Conservation (phyloP, 495 filamentous ascomycete genomes). For the Hamigera avellanea region DNA sequence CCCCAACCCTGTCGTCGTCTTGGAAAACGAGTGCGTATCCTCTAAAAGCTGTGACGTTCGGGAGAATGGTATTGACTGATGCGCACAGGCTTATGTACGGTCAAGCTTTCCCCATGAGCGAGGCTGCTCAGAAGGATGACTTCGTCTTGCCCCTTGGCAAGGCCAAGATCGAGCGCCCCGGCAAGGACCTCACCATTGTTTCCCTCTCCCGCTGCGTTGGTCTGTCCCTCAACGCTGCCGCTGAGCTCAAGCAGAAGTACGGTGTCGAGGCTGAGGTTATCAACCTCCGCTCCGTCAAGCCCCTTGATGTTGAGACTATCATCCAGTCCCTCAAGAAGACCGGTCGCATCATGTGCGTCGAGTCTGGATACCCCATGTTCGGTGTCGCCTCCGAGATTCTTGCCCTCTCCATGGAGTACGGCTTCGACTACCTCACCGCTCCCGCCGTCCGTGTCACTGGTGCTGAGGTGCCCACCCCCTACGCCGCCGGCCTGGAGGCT, state of each 20-base stretch:
- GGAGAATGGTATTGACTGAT: background rate
- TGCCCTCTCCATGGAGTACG: conserved; percentile 92
- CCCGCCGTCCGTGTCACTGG: conserved; percentile 89
- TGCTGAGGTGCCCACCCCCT: conserved; percentile 92
- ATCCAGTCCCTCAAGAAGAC: conserved; percentile 98
- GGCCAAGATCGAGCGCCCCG: conserved; percentile 93
- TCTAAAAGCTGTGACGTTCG: background rate
- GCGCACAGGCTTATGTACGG: conserved; percentile 70
- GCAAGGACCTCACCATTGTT: conserved; percentile 93
- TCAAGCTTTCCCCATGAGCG: conserved; percentile 87
- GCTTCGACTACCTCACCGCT: conserved; percentile 91
- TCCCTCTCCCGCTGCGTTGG: conserved; percentile 91
- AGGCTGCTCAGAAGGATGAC: conserved; percentile 86
- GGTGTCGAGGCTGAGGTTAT: conserved; percentile 93
- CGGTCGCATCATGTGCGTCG: conserved; percentile 77
- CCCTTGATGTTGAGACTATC: conserved; percentile 88
- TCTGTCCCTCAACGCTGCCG: conserved; percentile 78
- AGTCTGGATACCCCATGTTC: conserved; percentile 92
- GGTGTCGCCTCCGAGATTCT: conserved; percentile 88
- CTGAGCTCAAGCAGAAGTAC: conserved; percentile 86
- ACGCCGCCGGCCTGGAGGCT: conserved; percentile 76
- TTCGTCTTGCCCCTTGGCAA: conserved; percentile 96
- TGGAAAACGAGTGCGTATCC: conserved; percentile 78
- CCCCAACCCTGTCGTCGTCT: conserved; percentile 87
- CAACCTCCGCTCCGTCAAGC: conserved; percentile 95